Base-by-base conservation (phyloP, 2,329 filamentous ascomycete species). In the Colletotrichum cereale region DNA sequence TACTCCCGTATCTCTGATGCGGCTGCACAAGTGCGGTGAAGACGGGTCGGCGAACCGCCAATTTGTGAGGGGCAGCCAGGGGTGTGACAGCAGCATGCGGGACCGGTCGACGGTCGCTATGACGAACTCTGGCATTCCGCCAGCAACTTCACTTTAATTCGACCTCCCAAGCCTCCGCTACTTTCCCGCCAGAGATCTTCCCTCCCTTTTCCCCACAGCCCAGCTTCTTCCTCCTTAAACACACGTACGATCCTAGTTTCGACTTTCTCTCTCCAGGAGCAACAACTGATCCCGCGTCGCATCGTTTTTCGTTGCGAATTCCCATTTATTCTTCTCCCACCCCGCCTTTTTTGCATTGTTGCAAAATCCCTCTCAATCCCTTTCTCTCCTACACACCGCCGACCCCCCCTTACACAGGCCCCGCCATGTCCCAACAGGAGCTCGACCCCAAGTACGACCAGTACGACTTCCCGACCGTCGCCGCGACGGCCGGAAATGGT, bases 371-470 rank as follows among this genome's bases (percentile, higher is more conserved):
- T 69, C 63, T 67, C 48, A 53, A 29, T 58, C 47, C n/a, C 31
- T 21, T 44, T 31, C 50, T 48, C 40, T 40, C 40, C 66, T 53
- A 62, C 66, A 70, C 66, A 72, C 60, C 61, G 70, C 60, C 61
- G 70, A 50, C 40, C 40, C 53, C 62, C 66, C 70, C 67, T 52
- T 66, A 66, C 31, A 61, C 47, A 26, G 61, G 58, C 55, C 67
- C 70, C 70, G 71, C 70, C 56, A 72, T 72, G 70, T 60, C 69
- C 52, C 69, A 72, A 47, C 66, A 62, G 36, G 84, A 89, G 81
- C 80, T 94, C 78, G 91, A 97, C 83, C 88, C 93, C 81, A 98
- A 97, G 86, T 97, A 98, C 87, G 96, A 98, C 85, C 83, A 97
- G 86, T 98, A 96, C 84, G 95, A 98, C 84, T 98, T 90, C 86